Conservation (phyloP, 352 stramenopile species). For the Phytophthora citrophthora region DNA sequence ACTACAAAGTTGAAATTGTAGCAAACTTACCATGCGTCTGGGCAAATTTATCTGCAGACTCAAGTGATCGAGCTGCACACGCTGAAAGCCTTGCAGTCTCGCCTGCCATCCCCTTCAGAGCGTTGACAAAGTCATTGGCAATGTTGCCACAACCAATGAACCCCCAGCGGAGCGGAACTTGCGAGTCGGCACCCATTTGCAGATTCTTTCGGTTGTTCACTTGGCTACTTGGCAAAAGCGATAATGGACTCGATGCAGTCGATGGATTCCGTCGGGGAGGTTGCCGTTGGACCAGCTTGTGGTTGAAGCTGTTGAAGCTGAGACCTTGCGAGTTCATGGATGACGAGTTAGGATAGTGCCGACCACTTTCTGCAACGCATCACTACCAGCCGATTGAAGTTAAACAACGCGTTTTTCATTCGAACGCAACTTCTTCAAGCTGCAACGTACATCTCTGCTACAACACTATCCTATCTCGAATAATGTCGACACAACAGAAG, state of each 20-base stretch:
- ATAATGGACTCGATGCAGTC: not conserved
- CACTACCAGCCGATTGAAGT: not conserved
- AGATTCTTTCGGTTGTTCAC: not conserved
- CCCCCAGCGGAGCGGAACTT: slow-evolving; percentile 51
- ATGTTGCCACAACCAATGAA: slow-evolving; percentile 73
- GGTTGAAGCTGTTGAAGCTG: not conserved
- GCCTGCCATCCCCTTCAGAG: slow-evolving; percentile 29
- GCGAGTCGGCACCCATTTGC: slow-evolving; percentile 25
- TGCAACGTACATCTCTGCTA: no score
- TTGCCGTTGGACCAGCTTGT: not conserved
- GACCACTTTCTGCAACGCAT: not conserved
- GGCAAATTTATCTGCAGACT: slow-evolving; percentile 52
- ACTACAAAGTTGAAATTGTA: no score
- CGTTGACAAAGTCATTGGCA: slow-evolving; percentile 64
- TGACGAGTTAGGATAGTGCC: not conserved
- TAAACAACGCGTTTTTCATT: not conserved
- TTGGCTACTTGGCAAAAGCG: not conserved
- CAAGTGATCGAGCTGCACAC: slow-evolving; percentile 55
- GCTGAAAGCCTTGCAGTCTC: slow-evolving; percentile 33
- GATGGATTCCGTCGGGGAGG: not conserved
- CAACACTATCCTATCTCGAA: not conserved
- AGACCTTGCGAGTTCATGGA: not conserved
- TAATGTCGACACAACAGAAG: not conserved
- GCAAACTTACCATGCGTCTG: slow-evolving; percentile 24
- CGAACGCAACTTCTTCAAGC: not conserved